phyloP scores from a whole-genome alignment of 345 rosid genomes.

The Ceriops tagal region DNA sequence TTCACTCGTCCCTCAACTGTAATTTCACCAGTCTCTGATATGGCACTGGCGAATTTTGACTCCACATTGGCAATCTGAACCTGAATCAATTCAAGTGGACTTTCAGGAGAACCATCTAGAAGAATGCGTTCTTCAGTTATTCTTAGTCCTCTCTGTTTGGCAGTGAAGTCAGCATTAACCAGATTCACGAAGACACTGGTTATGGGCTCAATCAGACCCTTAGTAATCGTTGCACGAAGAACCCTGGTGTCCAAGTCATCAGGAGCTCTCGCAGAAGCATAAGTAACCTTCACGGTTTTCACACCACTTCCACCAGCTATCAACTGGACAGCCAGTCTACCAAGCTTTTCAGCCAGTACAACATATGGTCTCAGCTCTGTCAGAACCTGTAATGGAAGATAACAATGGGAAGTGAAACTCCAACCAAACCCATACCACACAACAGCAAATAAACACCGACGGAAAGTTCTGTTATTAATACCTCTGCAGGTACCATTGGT shows the following conservation, averaged over 20 bases:
- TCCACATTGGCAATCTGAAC: constrained; percentile 28
- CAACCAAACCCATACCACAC: background rate
- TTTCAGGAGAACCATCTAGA: constrained; percentile 28
- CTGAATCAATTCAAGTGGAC: constrained; percentile 25
- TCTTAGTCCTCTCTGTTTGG: constrained; percentile 27
- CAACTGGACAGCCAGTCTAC: constrained; percentile 28
- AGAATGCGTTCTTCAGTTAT: constrained; percentile 21
- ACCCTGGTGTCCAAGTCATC: constrained; percentile 33
- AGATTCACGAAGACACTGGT: constrained; percentile 23
- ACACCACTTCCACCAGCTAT: constrained; percentile 29
- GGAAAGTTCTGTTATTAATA: constrained; percentile 2
- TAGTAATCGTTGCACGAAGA: constrained; percentile 27
- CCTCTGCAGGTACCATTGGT: constrained; percentile 36
- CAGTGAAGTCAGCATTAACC: constrained; percentile 32
- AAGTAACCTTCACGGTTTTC: constrained; percentile 20
- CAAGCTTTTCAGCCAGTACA: constrained; percentile 29
- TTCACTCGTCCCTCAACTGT: constrained; percentile 29
- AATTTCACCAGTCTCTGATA: constrained; percentile 23
- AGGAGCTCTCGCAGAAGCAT: constrained; percentile 23
- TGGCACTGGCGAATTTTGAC: constrained; percentile 30
- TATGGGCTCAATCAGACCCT: constrained; percentile 33
- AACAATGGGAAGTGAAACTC: background rate
- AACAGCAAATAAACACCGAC: background rate
- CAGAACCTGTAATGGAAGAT: constrained; percentile 13
- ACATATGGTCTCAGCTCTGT: constrained; percentile 23